Evolutionary conservation across 2,329 filamentous ascomycete species (phyloP).

Genomic region (Cladorrhinum sp.): DNA sequence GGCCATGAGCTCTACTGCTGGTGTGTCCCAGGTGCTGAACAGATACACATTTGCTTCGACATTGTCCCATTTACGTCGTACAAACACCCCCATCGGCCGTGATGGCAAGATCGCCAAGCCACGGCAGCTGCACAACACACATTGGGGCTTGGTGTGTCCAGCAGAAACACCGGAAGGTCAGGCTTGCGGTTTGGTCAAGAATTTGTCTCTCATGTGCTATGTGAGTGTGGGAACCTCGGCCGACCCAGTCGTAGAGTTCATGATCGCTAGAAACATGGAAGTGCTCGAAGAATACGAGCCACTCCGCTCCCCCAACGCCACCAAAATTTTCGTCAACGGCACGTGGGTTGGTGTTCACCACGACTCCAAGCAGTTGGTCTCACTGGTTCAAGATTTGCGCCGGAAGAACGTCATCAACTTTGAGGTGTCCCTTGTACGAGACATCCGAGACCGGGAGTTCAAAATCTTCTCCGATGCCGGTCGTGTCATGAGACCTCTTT

Average conservation of each 20-base stretch:
- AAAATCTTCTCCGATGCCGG: constrained; percentile 98
- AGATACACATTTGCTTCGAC: constrained; percentile 97
- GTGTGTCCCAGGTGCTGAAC: constrained; percentile 97
- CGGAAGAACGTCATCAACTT: constrained; percentile 80
- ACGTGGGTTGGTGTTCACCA: constrained; percentile 96
- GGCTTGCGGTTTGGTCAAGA: constrained; percentile 97
- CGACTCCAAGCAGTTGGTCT: constrained; percentile 81
- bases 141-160: constrained; percentile 96
- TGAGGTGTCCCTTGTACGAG: constrained; percentile 90
- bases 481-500: constrained; percentile 88
- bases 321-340: constrained; percentile 97
- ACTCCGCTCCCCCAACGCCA: constrained; percentile 80
- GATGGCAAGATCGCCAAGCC: constrained; percentile 98
- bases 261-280: constrained; percentile 95
- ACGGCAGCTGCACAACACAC: constrained; percentile 95
- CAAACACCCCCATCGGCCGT: constrained; percentile 95
- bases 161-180: constrained; percentile 98
- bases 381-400: constrained; percentile 71
- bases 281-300: constrained; percentile 93
- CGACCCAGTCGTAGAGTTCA: constrained; percentile 88
- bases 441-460: constrained; percentile 96
- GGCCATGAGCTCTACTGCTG: constrained; percentile 87
- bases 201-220: constrained; percentile 95
- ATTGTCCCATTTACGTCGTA: constrained; percentile 91
- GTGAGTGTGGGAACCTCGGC: constrained; percentile 93